Conservation (phyloP, 345 rosid species). For the Reutealis trisperma region DNA sequence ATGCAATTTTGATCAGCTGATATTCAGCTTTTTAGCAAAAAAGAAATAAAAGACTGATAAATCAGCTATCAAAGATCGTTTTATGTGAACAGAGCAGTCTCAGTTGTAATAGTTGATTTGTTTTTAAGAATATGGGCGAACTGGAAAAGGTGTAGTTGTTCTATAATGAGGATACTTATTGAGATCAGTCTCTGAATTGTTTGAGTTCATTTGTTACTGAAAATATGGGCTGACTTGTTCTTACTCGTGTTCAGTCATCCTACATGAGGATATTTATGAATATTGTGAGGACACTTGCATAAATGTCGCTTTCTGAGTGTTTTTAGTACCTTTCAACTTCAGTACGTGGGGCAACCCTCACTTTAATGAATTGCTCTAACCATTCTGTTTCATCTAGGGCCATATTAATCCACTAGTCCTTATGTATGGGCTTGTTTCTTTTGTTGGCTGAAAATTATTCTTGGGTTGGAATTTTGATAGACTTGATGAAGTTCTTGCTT, state of each 20-base stretch:
- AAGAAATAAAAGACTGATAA: not conserved
- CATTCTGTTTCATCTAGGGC: slow-evolving; percentile 3
- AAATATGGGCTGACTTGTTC: no score
- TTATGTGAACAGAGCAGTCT: slow-evolving; percentile 2
- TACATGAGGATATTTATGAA: not conserved
- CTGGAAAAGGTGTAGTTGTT: not conserved
- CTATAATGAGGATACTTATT: not conserved
- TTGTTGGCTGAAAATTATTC: not conserved
- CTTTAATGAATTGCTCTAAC: not conserved
- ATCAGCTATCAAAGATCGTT: not conserved
- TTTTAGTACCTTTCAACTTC: not conserved
- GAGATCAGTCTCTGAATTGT: no score
- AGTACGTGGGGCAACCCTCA: not conserved
- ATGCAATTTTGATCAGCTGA: not conserved
- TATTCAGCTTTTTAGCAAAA: not conserved
- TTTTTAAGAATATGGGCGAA: not conserved
- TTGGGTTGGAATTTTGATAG: not conserved
- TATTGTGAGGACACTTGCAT: not conserved
- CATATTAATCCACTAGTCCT: not conserved
- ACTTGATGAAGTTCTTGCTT: not conserved
- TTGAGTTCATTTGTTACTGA: no score
- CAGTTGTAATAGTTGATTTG: not conserved
- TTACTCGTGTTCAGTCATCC: not conserved
- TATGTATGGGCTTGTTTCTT: not conserved
- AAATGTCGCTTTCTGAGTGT: not conserved